Percentiles rank a stretch among this genome's conserved stretches.
These are phyloP conservation scores for Neofusicoccum cordaticola DNA, from an alignment of 2,329 filamentous ascomycete species.

Conservation along the genomic window DNA sequence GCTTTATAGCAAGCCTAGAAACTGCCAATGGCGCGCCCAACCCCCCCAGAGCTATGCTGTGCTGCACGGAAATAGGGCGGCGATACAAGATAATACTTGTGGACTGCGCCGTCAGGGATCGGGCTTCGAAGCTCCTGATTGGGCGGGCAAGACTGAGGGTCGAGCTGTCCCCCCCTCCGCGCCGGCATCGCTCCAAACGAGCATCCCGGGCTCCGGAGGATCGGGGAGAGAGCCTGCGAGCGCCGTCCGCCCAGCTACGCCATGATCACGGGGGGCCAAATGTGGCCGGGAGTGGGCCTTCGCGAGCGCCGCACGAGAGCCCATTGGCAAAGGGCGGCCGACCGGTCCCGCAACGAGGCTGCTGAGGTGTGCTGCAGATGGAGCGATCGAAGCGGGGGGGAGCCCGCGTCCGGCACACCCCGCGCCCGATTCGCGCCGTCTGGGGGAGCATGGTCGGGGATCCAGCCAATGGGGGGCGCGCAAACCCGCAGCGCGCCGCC, in stretches of 20 bases:
- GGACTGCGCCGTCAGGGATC: neutral
- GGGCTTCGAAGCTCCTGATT: neutral
- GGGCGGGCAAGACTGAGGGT: neutral
- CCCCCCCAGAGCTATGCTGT: too few relatives aligned
- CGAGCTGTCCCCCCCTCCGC: neutral
- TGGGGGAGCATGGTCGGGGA: neutral
- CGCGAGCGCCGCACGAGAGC: neutral
- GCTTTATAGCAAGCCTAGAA: slow-evolving; percentile 4
- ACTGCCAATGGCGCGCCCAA: too few relatives aligned
- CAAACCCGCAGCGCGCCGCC: neutral
- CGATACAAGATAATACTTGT: slow-evolving; percentile 8
- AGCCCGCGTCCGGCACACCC: neutral
- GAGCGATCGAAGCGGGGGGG: neutral
- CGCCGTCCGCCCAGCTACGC: neutral
- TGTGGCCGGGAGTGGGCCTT: neutral
- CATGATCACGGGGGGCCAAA: neutral
- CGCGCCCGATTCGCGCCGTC: neutral
- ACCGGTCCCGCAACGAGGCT: neutral
- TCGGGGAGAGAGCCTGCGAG: neutral
- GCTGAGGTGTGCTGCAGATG: neutral
- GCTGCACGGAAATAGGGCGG: neutral
- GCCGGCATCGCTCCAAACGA: neutral
- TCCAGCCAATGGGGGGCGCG: neutral
- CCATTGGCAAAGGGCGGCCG: neutral
- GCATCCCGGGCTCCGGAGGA: neutral